phyloP scores from a whole-genome alignment of 2,329 filamentous ascomycete species.

The Tolypocladium tundrense region DNA sequence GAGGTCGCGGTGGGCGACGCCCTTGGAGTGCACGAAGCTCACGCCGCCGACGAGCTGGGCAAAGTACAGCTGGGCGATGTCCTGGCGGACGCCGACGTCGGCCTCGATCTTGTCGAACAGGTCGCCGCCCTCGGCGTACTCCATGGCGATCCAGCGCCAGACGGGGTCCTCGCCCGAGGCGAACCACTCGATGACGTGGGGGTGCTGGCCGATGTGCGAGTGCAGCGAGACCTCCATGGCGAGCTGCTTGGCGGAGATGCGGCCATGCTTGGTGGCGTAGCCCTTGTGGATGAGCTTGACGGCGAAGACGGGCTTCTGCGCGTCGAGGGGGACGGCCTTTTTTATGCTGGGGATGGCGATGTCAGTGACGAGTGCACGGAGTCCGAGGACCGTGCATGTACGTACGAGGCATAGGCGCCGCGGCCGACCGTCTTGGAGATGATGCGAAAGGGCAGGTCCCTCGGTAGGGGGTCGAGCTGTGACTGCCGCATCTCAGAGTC shows the following conservation, averaged over 20 bases:
- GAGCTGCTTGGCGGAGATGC: slow-evolving; percentile 80
- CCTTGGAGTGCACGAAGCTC: slow-evolving; percentile 91
- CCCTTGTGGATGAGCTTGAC: slow-evolving; percentile 99
- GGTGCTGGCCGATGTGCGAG: slow-evolving; percentile 76
- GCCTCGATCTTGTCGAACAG: slow-evolving; percentile 99
- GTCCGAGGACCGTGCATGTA: neutral
- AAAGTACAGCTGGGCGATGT: slow-evolving; percentile 96
- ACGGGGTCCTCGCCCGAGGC: slow-evolving; percentile 72
- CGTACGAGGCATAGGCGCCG: slow-evolving; percentile 92
- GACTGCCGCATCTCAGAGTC: slow-evolving; percentile 49
- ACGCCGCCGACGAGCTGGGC: slow-evolving; percentile 82
- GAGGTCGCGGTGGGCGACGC: slow-evolving; percentile 83
- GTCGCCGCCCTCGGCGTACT: slow-evolving; percentile 88
- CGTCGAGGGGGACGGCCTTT: slow-evolving; percentile 71
- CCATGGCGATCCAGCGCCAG: slow-evolving; percentile 99
- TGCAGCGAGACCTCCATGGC: slow-evolving; percentile 87
- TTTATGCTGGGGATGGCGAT: slow-evolving; percentile 59
- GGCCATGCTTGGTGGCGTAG: slow-evolving; percentile 81
- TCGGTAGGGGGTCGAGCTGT: slow-evolving; percentile 78
- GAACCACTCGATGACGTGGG: slow-evolving; percentile 90
- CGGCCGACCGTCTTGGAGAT: slow-evolving; percentile 94
- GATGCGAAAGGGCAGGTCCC: slow-evolving; percentile 81
- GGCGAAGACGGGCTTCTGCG: slow-evolving; percentile 70
- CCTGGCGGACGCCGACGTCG: slow-evolving; percentile 85
- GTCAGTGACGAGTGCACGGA: neutral